Conservation (phyloP, 192 early-diverging fungal species). For the Linnemannia exigua region DNA sequence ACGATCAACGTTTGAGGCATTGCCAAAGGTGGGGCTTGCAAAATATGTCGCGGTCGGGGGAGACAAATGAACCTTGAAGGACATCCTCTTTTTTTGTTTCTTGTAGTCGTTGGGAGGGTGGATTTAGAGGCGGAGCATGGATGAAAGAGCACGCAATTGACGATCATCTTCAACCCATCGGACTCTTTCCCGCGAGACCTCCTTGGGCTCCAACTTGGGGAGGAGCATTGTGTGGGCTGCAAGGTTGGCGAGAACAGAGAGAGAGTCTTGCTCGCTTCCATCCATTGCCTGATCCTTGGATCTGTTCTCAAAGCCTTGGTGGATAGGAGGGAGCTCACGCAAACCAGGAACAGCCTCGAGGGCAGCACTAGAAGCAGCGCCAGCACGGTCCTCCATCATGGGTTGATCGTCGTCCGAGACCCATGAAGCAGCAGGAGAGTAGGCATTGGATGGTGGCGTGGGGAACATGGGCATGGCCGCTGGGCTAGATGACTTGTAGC, state of each 20-base stretch:
- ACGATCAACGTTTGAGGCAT: slow-evolving; percentile 19
- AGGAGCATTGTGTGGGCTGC: slow-evolving; percentile 44
- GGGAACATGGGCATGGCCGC: slow-evolving; percentile 17
- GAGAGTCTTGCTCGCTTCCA: slow-evolving; percentile 38
- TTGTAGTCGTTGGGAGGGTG: too few relatives aligned
- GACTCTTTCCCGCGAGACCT: slow-evolving; percentile 39
- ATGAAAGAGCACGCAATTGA: slow-evolving; percentile 53
- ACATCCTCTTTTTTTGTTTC: not conserved
- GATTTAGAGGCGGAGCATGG: slow-evolving; percentile 51
- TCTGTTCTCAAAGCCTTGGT: slow-evolving; percentile 24
- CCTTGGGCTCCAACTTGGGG: slow-evolving; percentile 53
- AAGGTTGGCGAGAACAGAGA: slow-evolving; percentile 49
- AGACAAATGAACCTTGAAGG: not conserved
- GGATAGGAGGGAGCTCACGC: slow-evolving; percentile 34
- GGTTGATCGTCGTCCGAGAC: slow-evolving; percentile 48
- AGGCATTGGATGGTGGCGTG: slow-evolving; percentile 26
- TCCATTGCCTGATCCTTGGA: not conserved
- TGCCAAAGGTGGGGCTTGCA: slow-evolving; percentile 6
- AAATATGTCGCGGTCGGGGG: not conserved
- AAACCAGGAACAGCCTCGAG: slow-evolving; percentile 31
- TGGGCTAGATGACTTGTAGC: slow-evolving; percentile 49
- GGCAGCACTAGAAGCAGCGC: not conserved
- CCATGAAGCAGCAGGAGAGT: slow-evolving; percentile 43
- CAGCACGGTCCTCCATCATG: slow-evolving; percentile 8
- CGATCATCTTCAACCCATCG: slow-evolving; percentile 58